Evolutionary conservation across 176 grass and related monocot genomes (phyloP), one percentile per base, ranked within the genome.

Genomic region (Phoenix roebelenii): DNA sequence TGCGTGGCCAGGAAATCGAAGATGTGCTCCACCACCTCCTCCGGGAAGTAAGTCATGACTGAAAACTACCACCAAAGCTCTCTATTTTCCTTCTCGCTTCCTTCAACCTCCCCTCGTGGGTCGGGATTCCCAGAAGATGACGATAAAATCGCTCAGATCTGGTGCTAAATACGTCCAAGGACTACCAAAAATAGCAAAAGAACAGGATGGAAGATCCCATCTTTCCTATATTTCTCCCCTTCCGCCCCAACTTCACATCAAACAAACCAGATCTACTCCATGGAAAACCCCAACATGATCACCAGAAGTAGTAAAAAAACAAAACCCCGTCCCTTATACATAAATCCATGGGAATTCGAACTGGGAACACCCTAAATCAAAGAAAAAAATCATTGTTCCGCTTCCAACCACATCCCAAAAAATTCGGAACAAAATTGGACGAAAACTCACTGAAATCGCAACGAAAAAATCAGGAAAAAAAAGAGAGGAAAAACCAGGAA

Each of bases 21-120:
- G 35, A 95, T 95, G 89, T 85, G 81, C 65, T 95, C 81, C 67
- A 89, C 82, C 61, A 95, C 89, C 69, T 95, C 89, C 58, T 95
- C 81, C 0, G 89, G 85, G 26, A 95, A 95, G 76, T 95, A 89
- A 29, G 80, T 84, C 89, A 94, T 94, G 59, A 59, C 16, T n/a
- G 15, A 62, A 22, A 30, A 63, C 60, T 26, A 25, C 49, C 23
- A 18, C 63, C 16, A 17, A 52, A 15, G 24, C 39, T 39, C 59
- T 19, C 22, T 20, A 23, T 64, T 59, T 51, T 15, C 68, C 44
- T 64, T 54, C 56, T 15, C 68, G 17, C 49, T 73, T 68, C 58
- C 69, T 74, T 75, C 66, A 0, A 0, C 29, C 23, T 9, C 49
- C 66, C 12, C 64, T n/a, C 16, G 35, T 16, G 18, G 59, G 57